Base-by-base conservation (phyloP, 306 rosid species). In the Cercis canadensis region DNA sequence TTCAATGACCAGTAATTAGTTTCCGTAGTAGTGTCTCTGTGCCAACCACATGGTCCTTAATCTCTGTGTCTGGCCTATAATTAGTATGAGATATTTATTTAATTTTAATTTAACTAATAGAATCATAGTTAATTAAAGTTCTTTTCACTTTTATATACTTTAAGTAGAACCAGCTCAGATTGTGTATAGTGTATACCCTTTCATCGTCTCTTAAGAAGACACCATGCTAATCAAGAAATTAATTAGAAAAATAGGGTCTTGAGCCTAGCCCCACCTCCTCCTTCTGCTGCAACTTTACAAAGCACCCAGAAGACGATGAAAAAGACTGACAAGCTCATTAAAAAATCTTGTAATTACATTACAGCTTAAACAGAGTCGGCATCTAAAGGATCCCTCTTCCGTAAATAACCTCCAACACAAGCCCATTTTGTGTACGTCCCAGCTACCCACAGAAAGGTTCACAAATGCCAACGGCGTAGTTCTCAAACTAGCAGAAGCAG, bases 341-440 rank as follows among this genome's bases (percentile, higher is more conserved):
- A 43, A 43, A 43, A 43, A 43, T 4, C 49, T 43, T 11, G 3
- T 43, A 10, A 43, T 43, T 43, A 9, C 49, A 11, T 11, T 37
- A 37, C 49, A 43, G n/a, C 13, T 43, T 37, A 37, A 37, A 5
- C 15, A 43, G 49, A 4, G 49, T 43, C 49, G 7, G 49, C 49
- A 43, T 8, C 9, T 43, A 43, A 37, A 37, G 36, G 58, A 50
- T 65, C 59, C 71, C 53, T 9, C 17, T 49, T 65, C 47, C 8
- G 76, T 72, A 72, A 72, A 49, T 61, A 72, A 37, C 10, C 53
- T 14, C 7, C 6, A 50, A 61, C 34, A 4, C 54, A 29, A 45
- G 39, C 53, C 76, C 44, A 49, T 34, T 72, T 37, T 36, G 46
- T 44, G 8, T 44, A 12, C 0, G 1, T 17, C 0, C 7, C 56